phyloP scores from a whole-genome alignment of 2,329 filamentous ascomycete species.

The Paraconiothyrium sp. region DNA sequence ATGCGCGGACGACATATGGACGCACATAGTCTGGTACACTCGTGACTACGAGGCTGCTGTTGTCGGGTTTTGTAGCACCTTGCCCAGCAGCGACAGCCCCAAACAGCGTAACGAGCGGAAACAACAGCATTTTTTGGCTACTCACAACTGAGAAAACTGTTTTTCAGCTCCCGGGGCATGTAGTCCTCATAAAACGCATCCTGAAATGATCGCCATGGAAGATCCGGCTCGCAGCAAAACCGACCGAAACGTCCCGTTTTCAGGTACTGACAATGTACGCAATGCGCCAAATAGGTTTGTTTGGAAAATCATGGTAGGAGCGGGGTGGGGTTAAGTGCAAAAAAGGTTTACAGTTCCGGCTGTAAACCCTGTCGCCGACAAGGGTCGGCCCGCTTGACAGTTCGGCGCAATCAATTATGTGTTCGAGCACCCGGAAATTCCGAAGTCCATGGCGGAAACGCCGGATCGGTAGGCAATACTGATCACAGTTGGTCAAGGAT shows the following conservation, averaged over 20 bases:
- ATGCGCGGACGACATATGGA: constrained; percentile 50
- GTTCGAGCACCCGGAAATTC: neutral
- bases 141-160: neutral
- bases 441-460: neutral
- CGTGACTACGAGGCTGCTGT: constrained; percentile 23
- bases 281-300: neutral
- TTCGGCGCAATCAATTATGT: neutral
- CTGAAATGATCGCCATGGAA: neutral
- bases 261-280: neutral
- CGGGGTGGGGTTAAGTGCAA: neutral
- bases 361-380: neutral
- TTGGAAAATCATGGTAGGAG: constrained; percentile 1
- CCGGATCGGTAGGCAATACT: neutral
- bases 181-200: neutral
- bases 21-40: constrained; percentile 45
- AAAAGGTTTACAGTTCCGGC: neutral
- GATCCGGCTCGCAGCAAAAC: neutral
- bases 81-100: neutral
- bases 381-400: constrained; percentile 2
- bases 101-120: neutral
- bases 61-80: neutral
- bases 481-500: neutral
- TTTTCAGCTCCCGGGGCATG: too few species aligned
- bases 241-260: neutral
- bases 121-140: constrained; percentile 2